Base-by-base conservation (phyloP, 805 yeast genomes). In the Monosporozyma yasuniensis region DNA sequence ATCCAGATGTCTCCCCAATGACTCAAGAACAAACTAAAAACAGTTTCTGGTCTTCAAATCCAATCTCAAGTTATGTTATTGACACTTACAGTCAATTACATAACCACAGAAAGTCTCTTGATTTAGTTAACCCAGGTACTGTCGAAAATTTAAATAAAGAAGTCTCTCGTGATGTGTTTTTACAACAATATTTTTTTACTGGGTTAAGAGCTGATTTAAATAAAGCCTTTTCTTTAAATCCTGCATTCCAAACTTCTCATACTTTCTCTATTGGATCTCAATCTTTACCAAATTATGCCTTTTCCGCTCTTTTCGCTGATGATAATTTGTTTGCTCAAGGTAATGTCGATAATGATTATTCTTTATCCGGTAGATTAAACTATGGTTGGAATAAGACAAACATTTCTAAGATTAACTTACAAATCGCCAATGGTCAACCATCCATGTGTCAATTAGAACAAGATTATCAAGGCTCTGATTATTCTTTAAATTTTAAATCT, bases 121-220 rank as follows among this genome's bases (percentile, higher is more conserved):
- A 89, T 50, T 80, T 93, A 67, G 72, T 79, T 60, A 87, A 89
- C 72, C 99, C 99, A 51, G 98, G 98, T 58, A 84, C 96, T 56
- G 80, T 88, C 68, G 98, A 90, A 74, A 87, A 88, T 73, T 75
- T 91, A 68, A 84, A 83, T 74, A 87, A 87, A 72, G 99, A 93
- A 73, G 97, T 89, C 52, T 74, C 90, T 55, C 84, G 90, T 71
- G 98, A 91, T 66, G 97, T 91, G 30, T 88, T 93, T 66, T 77
- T 89, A 61, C 81, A 79, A 64, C 95, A 89, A 66, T 86, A 87
- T 73, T 82, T 84, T 70, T 91, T 91, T 77, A 84, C 96, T 38
- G 99, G 99, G 52, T 78, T 93, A 64, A 85, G 96, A 68, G 99
- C 98, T 51, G 99, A 93, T 70, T 79, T 93, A 61, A 86, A 87